A percentile compares a stretch with the other conserved stretches of the same genome.
Conservation (phyloP, 1,284 basidiomycete species). For the Papiliotrema fonsecae region DNA sequence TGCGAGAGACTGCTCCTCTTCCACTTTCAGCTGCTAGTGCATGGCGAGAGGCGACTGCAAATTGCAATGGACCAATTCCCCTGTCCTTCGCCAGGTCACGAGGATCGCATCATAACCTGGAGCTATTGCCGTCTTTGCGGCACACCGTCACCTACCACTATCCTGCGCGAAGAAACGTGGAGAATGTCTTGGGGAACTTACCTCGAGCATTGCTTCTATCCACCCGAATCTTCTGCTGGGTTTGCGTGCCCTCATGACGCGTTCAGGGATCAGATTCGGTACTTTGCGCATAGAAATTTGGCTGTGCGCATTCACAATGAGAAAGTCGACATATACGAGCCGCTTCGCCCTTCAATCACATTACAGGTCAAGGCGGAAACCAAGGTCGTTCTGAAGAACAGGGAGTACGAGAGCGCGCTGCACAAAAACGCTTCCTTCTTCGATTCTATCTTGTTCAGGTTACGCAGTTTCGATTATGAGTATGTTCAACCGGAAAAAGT, state of each 20-base stretch:
- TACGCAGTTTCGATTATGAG: constrained; percentile 43
- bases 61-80: constrained; percentile 75
- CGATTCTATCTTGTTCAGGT: constrained; percentile 52
- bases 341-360: constrained; percentile 82
- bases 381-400: constrained; percentile 81
- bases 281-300: constrained; percentile 64
- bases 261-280: constrained; percentile 87
- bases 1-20: constrained; percentile 76
- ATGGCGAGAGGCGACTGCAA: constrained; percentile 77
- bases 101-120: constrained; percentile 83
- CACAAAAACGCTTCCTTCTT: constrained; percentile 62
- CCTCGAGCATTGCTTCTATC: constrained; percentile 57
- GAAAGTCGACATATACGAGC: constrained; percentile 73
- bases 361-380: constrained; percentile 79
- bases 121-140: constrained; percentile 80
- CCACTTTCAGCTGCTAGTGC: constrained; percentile 84
- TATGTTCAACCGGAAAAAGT: constrained; percentile 45
- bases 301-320: constrained; percentile 90
- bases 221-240: constrained; percentile 66
- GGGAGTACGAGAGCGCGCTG: constrained; percentile 74
- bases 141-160: constrained; percentile 77
- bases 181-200: constrained; percentile 50
- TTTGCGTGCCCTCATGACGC: constrained; percentile 86
- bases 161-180: constrained; percentile 88
- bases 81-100: constrained; percentile 49